Conservation (phyloP, 2,329 filamentous ascomycete species). For the Phaeosphaeria sp. region DNA sequence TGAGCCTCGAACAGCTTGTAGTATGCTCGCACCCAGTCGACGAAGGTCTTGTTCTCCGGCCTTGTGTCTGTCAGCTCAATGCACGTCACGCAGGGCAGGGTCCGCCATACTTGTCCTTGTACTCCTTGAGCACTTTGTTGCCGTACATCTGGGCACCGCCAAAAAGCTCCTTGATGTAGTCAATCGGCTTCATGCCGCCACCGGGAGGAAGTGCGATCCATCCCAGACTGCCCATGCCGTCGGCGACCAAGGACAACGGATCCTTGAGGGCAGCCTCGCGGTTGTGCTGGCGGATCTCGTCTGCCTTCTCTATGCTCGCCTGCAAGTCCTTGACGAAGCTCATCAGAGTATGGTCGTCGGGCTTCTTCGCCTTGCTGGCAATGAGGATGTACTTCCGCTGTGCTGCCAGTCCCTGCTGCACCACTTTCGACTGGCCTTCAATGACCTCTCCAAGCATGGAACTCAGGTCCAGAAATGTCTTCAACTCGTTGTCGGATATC, state of each 20-base stretch:
- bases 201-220: constrained; percentile 81
- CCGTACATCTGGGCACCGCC: constrained; percentile 91
- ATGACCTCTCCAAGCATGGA: constrained; percentile 78
- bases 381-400: constrained; percentile 89
- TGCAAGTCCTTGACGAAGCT: constrained; percentile 88
- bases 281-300: constrained; percentile 82
- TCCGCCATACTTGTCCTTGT: constrained; percentile 74
- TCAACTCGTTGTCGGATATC: constrained; percentile 76
- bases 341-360: constrained; percentile 74
- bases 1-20: constrained; percentile 89
- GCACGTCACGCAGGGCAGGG: not conserved
- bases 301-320: constrained; percentile 78
- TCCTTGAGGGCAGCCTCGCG: constrained; percentile 77
- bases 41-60: constrained; percentile 68
- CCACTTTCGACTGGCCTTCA: constrained; percentile 73
- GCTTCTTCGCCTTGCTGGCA: constrained; percentile 90
- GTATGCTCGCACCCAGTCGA: constrained; percentile 92
- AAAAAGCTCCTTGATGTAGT: constrained; percentile 83
- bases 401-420: constrained; percentile 75
- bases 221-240: constrained; percentile 86
- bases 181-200: constrained; percentile 71
- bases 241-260: constrained; percentile 85
- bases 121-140: constrained; percentile 89
- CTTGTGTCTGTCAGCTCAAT: constrained; percentile 53
- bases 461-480: constrained; percentile 79